Conservation (phyloP, 805 yeast genomes). For the Spathaspora passalidarum region DNA sequence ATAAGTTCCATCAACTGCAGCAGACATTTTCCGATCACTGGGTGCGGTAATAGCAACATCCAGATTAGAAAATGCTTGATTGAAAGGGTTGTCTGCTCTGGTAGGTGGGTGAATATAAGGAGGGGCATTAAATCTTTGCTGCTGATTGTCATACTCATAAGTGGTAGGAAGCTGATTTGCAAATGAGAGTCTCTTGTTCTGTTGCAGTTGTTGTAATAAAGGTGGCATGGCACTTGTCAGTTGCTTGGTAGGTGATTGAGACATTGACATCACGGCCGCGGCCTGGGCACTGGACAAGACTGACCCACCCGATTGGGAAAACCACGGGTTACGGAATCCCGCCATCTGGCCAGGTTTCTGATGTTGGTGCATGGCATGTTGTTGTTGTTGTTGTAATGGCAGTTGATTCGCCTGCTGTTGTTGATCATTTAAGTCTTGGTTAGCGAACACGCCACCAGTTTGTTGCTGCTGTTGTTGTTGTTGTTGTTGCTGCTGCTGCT, state of each 20-base stretch:
- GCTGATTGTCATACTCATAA: slow-evolving; percentile 39
- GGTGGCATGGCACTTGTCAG: slow-evolving; percentile 3
- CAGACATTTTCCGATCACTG: slow-evolving; percentile 35
- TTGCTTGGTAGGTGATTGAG: slow-evolving; percentile 27
- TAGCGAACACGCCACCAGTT: background rate
- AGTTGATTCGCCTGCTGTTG: slow-evolving; percentile 10
- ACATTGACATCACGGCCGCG: slow-evolving; percentile 1
- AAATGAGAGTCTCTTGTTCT: slow-evolving; percentile 30
- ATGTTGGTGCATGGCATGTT: slow-evolving; percentile 9
- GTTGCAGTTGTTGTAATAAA: slow-evolving; percentile 16
- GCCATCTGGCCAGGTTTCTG: slow-evolving; percentile 15
- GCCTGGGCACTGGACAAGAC: slow-evolving; percentile 4
- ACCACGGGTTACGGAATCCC: slow-evolving; percentile 47
- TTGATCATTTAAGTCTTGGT: slow-evolving; percentile 1
- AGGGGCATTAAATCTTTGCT: slow-evolving; percentile 12
- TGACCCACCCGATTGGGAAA: slow-evolving; percentile 16
- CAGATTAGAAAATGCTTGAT: slow-evolving; percentile 38
- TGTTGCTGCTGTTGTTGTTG: slow-evolving; percentile 6
- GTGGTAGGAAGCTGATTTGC: slow-evolving; percentile 49
- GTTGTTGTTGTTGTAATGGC: slow-evolving; percentile 10
- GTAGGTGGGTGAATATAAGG: slow-evolving; percentile 42
- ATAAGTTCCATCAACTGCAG: slow-evolving; percentile 23
- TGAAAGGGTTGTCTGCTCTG: slow-evolving; percentile 44
- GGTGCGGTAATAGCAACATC: slow-evolving; percentile 26
- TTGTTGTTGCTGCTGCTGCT: slow-evolving; percentile 12